Base-by-base conservation (phyloP, 169 alveolate genomes). In the Cryptosporidium parvum region DNA sequence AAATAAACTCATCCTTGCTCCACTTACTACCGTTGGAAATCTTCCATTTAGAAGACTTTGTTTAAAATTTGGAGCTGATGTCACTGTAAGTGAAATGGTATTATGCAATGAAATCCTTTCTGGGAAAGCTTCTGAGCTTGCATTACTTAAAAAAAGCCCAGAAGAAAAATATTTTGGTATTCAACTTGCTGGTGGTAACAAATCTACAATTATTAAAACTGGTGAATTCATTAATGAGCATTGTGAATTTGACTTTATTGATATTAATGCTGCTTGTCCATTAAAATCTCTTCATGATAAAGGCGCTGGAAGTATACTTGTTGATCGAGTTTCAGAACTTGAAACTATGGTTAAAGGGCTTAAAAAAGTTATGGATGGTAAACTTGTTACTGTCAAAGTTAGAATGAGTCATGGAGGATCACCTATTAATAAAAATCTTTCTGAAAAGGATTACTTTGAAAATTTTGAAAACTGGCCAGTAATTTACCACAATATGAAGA, bases 201-300 rank as follows among this genome's bases (percentile, higher is more conserved):
- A 84, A 75, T 29, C 31, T n/a, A 80, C 92, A 12, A 73, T 93
- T 31, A 72, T 85, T 65, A 85, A 85, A 85, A 68, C 93, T 35
- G 91, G 91, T 6, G 91, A 89, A 75, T 91, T 85, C 42, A 80
- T 87, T 51, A 89, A 85, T 73, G 73, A 89, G 1, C 53, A 92
- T 23, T 69, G 70, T 37, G 80, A 65, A 16, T 91, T 87, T 84
- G 96, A 94, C 85, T 94, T 92, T 61, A 52, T 94, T 33, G 96
- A 94, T 85, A 72, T 94, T 71, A 94, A 95, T 85, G 91, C 93
- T 35, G 97, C 96, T 29, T 95, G 97, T 85, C 97, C 97, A 1
- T 80, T 95, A 48, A 96, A 94, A 65, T 93, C 92, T 91, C 95
- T 93, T 33, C 94, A 91, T 75, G 91, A 91, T 61, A 73, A 70